These are phyloP conservation scores for Talaromyces sp. DNA, from an alignment of 2,329 filamentous ascomycete species.

Conservation along the genomic window DNA sequence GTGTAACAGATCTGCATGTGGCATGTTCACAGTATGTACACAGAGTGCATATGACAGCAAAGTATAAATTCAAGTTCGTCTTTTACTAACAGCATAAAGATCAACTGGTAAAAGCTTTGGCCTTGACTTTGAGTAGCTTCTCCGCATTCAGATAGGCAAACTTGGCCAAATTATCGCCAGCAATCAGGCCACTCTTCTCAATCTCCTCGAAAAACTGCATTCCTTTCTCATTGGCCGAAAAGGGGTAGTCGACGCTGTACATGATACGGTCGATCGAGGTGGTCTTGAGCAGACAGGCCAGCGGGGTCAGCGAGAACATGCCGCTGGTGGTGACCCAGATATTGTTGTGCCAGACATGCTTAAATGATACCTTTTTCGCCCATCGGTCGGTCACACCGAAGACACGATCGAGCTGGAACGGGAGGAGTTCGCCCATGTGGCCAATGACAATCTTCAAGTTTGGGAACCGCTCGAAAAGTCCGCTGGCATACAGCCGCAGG, in stretches of 20 bases:
- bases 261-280: slow-evolving; percentile 43
- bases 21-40: not conserved
- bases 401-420: slow-evolving; percentile 47
- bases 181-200: slow-evolving; percentile 45
- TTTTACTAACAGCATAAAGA: not conserved
- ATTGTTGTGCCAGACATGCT: slow-evolving; percentile 50
- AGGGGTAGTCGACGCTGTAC: slow-evolving; percentile 55
- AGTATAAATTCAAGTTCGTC: not conserved
- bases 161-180: slow-evolving; percentile 42
- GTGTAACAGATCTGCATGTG: not conserved
- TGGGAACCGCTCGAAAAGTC: slow-evolving; percentile 52
- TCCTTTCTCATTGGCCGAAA: slow-evolving; percentile 45
- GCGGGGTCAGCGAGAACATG: slow-evolving; percentile 43
- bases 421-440: slow-evolving; percentile 49
- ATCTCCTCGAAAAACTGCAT: slow-evolving; percentile 45
- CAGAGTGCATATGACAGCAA: not conserved
- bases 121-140: slow-evolving; percentile 35
- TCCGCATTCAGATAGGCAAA: slow-evolving; percentile 50
- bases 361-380: slow-evolving; percentile 23
- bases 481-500: slow-evolving; percentile 43
- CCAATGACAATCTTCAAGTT: slow-evolving; percentile 50
- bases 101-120: not conserved
- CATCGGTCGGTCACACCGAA: slow-evolving; percentile 22
- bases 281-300: slow-evolving; percentile 34
- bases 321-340: slow-evolving; percentile 55